Evolutionary conservation across 2,329 filamentous ascomycete genomes (phyloP).

Genomic region (Colletotrichum ledebouriae): DNA sequence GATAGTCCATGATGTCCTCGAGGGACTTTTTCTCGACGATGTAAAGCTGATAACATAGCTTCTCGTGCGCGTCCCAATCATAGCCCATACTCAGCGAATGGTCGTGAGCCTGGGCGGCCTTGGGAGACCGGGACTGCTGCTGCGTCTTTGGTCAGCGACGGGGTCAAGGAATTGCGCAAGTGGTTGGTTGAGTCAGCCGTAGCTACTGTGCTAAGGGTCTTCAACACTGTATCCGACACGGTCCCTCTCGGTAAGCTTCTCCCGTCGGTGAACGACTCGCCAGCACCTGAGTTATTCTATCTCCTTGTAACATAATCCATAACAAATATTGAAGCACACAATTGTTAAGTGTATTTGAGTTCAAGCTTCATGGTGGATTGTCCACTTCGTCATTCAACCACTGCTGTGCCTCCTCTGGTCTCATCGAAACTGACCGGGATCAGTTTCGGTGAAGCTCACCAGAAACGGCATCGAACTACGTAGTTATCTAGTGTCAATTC

Average conservation of each 20-base stretch:
- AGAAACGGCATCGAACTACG: too few relatives aligned
- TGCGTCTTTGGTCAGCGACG: slow-evolving; percentile 16
- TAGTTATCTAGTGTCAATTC: too few relatives aligned
- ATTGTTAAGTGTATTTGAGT: too few relatives aligned
- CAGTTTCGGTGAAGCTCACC: not conserved
- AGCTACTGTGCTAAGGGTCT: slow-evolving; percentile 7
- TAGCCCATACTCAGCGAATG: slow-evolving; percentile 57
- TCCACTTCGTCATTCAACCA: too few relatives aligned
- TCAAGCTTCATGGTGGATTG: too few relatives aligned
- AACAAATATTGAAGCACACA: too few relatives aligned
- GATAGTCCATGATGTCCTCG: slow-evolving; percentile 80
- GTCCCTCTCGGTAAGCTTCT: slow-evolving; percentile 5
- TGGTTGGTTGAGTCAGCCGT: slow-evolving; percentile 42
- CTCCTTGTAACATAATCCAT: too few relatives aligned
- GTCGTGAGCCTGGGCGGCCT: not conserved
- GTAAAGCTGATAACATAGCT: slow-evolving; percentile 72
- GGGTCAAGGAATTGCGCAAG: slow-evolving; percentile 21
- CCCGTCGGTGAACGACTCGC: not conserved
- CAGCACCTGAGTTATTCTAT: not conserved
- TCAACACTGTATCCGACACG: slow-evolving; percentile 8
- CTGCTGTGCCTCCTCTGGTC: too few relatives aligned
- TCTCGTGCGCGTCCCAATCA: slow-evolving; percentile 60
- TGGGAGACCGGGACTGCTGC: slow-evolving; percentile 25
- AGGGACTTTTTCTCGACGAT: slow-evolving; percentile 81
- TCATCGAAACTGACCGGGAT: too few relatives aligned